phyloP scores from a whole-genome alignment of 1,284 basidiomycete genomes.

The Exobasidium cylindrosporum region DNA sequence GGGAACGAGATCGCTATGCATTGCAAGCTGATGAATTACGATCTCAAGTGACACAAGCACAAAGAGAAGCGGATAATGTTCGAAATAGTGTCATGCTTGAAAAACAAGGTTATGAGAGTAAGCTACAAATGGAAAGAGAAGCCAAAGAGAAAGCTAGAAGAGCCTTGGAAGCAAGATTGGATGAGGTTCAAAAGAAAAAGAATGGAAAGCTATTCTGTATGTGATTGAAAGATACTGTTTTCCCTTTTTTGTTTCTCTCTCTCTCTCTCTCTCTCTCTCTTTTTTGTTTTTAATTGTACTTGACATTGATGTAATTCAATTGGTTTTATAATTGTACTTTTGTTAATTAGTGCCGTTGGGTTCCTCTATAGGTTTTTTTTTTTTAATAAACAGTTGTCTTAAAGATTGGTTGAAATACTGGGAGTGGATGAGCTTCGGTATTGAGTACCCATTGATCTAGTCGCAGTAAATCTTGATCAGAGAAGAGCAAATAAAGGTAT shows the following conservation, averaged over 20 bases:
- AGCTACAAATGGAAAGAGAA: conserved; percentile 38
- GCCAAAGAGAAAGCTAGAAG: conserved; percentile 42
- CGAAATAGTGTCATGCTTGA: conserved; percentile 37
- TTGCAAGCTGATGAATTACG: conserved; percentile 40
- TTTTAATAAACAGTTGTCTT: conserved; percentile 23
- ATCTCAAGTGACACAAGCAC: conserved; percentile 33
- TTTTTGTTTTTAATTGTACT: background rate
- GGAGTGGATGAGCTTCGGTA: conserved; percentile 61
- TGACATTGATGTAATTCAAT: background rate
- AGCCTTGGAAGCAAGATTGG: conserved; percentile 41
- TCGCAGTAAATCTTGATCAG: conserved; percentile 66
- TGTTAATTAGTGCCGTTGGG: background rate
- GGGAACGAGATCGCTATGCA: conserved; percentile 40
- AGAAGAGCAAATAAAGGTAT: conserved; percentile 86
- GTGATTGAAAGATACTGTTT: conserved; percentile 18
- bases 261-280: background rate
- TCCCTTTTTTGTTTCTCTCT: background rate
- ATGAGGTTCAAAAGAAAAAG: conserved; percentile 46
- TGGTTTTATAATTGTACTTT: background rate
- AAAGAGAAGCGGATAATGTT: conserved; percentile 41
- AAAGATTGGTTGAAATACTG: conserved; percentile 43
- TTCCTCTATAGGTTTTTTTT: background rate
- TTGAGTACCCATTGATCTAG: conserved; percentile 77
- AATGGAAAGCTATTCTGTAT: conserved; percentile 43
- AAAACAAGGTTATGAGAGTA: conserved; percentile 42